These are phyloP conservation scores for Lupinus albus DNA, from an alignment of 306 rosid species.

Conservation along the genomic window DNA sequence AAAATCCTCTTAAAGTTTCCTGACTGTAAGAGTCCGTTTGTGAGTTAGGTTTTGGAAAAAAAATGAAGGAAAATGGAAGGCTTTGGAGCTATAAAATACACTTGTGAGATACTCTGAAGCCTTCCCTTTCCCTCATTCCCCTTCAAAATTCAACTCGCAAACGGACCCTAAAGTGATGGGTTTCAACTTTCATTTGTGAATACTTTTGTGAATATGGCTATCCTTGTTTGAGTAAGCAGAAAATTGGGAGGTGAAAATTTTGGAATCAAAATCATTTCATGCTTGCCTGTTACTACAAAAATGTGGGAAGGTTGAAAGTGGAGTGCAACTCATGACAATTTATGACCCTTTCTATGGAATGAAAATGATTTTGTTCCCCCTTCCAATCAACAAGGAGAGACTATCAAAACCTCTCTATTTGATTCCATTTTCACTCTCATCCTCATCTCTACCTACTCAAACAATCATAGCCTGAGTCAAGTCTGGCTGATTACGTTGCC, in stretches of 20 bases:
- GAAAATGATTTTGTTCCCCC: background rate
- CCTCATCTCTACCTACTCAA: conserved; percentile 13
- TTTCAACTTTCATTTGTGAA: conserved; percentile 17
- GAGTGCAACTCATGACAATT: background rate
- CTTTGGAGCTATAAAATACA: too few relatives aligned
- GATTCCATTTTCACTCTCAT: conserved; percentile 1
- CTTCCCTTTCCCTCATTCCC: too few relatives aligned
- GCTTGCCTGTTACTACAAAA: conserved; percentile 14
- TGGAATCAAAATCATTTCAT: conserved; percentile 3
- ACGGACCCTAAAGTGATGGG: background rate
- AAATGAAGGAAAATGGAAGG: too few relatives aligned
- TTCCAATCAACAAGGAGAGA: background rate
- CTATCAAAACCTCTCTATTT: background rate
- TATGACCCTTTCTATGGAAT: background rate
- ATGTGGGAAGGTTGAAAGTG: conserved; percentile 2
- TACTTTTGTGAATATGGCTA: background rate
- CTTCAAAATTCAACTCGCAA: too few relatives aligned
- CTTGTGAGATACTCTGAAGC: too few relatives aligned
- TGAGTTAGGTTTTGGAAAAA: too few relatives aligned
- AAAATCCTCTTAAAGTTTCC: background rate
- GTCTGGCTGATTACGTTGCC: background rate
- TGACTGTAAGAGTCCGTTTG: too few relatives aligned
- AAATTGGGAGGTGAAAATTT: background rate
- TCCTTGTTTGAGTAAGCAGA: conserved; percentile 16
- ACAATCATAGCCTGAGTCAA: conserved; percentile 1